Evolutionary conservation across 208 protist genomes (phyloP).

Genomic region (Herpetomonas tarakana): DNA sequence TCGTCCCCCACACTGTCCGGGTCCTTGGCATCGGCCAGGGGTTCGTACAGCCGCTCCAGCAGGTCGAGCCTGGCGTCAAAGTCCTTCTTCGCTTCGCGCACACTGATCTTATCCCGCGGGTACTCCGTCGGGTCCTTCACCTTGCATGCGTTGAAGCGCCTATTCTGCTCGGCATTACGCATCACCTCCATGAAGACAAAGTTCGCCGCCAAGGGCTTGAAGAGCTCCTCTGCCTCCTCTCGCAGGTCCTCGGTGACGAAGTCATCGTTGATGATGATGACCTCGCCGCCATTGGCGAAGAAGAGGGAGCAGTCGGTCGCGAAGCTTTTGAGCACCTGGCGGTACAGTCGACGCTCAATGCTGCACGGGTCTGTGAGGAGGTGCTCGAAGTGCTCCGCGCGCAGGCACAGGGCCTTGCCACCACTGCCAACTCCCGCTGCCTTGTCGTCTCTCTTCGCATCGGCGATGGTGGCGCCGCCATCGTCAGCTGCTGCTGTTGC

Average conservation of each 20-base stretch:
- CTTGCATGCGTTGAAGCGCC: slow-evolving; percentile 60
- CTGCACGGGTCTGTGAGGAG: slow-evolving; percentile 55
- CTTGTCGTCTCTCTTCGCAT: not conserved
- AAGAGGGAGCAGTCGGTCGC: slow-evolving; percentile 61
- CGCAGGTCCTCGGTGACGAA: slow-evolving; percentile 76
- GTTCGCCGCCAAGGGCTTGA: slow-evolving; percentile 47
- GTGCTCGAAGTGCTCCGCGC: slow-evolving; percentile 53
- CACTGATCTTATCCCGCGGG: slow-evolving; percentile 27
- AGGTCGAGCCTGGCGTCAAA: slow-evolving; percentile 55
- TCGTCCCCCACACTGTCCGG: not conserved
- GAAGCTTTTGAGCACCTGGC: slow-evolving; percentile 54
- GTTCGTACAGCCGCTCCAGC: slow-evolving; percentile 53
- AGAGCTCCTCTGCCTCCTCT: slow-evolving; percentile 55
- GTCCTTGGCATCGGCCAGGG: slow-evolving; percentile 19
- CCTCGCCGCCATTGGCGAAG: slow-evolving; percentile 71
- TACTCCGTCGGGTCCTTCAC: slow-evolving; percentile 67
- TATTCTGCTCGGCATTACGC: slow-evolving; percentile 39
- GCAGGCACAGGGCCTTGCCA: slow-evolving; percentile 21
- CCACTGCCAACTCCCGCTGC: slow-evolving; percentile 5
- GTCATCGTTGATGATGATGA: slow-evolving; percentile 87
- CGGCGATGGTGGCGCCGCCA: not conserved
- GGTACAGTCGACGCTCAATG: slow-evolving; percentile 56
- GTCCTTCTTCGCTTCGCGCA: slow-evolving; percentile 33
- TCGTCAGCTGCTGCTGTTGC: too few relatives aligned
- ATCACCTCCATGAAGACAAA: slow-evolving; percentile 85